Percentiles rank a stretch among this genome's conserved stretches.
phyloP scores from a whole-genome alignment of 208 protist species.

The Acanthamoeba royreba region DNA sequence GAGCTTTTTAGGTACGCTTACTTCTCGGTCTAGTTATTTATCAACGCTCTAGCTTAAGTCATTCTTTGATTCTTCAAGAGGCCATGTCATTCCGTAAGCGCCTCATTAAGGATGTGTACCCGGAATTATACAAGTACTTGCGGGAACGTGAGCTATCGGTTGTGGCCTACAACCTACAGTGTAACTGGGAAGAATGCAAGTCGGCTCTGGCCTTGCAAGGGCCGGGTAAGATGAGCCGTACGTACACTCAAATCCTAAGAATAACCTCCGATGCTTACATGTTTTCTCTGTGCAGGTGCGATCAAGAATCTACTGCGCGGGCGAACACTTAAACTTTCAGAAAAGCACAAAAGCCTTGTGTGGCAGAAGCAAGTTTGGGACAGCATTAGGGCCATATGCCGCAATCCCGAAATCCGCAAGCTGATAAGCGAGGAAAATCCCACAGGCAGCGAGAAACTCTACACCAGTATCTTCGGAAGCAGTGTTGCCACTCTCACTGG shows the following conservation, averaged over 20 bases:
- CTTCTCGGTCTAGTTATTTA: no score
- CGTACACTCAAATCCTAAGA: background rate
- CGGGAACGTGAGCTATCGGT: background rate
- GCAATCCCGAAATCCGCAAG: background rate
- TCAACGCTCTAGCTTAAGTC: background rate
- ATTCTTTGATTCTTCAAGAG: background rate
- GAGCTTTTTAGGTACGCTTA: background rate
- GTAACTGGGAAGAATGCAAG: background rate
- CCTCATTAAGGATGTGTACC: background rate
- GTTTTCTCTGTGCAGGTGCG: background rate
- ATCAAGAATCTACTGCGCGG: background rate
- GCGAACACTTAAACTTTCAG: background rate
- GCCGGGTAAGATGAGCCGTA: background rate
- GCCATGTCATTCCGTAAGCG: background rate
- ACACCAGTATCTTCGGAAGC: background rate
- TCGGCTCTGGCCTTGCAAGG: background rate
- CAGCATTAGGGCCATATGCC: background rate
- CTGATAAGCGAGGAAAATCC: background rate
- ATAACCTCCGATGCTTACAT: background rate
- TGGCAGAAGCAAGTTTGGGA: background rate
- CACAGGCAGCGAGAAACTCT: background rate
- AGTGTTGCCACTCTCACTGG: background rate
- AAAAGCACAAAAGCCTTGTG: background rate
- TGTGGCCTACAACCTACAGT: background rate
- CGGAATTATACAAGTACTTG: background rate